A percentile compares a stretch with the other conserved stretches of the same genome.
These are phyloP conservation scores for Plasmodium gonderi DNA, from an alignment of 169 alveolate species.

Conservation along the genomic window DNA sequence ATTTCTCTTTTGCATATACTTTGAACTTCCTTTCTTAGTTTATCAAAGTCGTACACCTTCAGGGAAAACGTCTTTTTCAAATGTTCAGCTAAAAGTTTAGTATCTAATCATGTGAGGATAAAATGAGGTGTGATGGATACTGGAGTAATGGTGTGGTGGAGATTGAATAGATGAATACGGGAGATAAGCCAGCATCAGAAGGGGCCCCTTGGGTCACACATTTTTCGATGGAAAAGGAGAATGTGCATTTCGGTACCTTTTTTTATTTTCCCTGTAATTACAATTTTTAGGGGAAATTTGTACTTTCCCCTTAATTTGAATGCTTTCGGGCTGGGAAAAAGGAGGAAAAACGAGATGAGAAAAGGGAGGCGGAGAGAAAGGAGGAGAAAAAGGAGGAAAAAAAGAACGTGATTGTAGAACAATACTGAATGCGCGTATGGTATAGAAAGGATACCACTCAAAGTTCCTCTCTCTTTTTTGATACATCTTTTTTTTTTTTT, in stretches of 20 bases:
- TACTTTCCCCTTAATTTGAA: neutral
- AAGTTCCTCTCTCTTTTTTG: too few species aligned
- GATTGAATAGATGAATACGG: too few species aligned
- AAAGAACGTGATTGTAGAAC: too few species aligned
- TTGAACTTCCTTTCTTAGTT: slow-evolving; percentile 22
- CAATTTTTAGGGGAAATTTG: slow-evolving; percentile 32
- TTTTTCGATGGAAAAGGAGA: too few species aligned
- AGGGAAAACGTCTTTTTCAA: slow-evolving; percentile 24
- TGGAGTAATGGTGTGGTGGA: too few species aligned
- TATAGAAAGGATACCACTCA: too few species aligned
- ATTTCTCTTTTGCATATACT: neutral
- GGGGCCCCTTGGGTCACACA: too few species aligned
- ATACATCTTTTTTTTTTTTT: too few species aligned
- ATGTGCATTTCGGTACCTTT: slow-evolving; percentile 16
- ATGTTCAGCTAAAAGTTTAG: slow-evolving; percentile 18
- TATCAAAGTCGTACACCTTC: slow-evolving; percentile 32
- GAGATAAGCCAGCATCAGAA: too few species aligned
- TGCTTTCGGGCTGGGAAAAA: neutral
- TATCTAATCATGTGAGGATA: slow-evolving; percentile 12
- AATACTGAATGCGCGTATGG: too few species aligned
- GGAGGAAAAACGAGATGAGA: neutral
- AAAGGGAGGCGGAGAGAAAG: neutral
- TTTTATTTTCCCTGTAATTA: slow-evolving; percentile 67
- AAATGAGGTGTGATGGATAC: too few species aligned
- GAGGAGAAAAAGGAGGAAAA: neutral